These are phyloP conservation scores for Bocquillonia castaneifolia DNA, from an alignment of 441 rosid species.

Conservation along the genomic window DNA sequence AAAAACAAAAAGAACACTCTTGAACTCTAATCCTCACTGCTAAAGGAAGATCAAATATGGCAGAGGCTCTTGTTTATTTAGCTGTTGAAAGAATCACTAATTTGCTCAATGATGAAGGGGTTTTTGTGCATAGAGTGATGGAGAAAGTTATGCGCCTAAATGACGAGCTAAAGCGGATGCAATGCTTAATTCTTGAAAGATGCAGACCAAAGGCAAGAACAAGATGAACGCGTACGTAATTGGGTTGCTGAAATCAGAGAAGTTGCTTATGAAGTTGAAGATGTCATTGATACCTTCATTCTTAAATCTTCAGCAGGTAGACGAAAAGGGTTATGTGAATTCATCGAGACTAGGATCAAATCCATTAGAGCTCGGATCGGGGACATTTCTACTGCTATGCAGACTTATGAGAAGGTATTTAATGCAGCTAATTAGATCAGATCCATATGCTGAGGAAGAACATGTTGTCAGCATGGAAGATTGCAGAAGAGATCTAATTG, in stretches of 20 bases:
- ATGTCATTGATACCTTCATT: slow-evolving; percentile 4
- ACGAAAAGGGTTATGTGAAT: not conserved
- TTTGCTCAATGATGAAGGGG: slow-evolving; percentile 5
- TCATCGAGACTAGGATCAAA: not conserved
- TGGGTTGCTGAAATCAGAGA: slow-evolving; percentile 20
- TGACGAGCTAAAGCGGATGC: slow-evolving; percentile 16
- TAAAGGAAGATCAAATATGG: too few species aligned
- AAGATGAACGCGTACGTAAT: slow-evolving; percentile 13
- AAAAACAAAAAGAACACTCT: too few species aligned
- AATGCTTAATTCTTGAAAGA: slow-evolving; percentile 21
- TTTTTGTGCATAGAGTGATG: slow-evolving; percentile 4
- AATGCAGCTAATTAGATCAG: slow-evolving; percentile 8
- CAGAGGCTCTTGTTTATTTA: slow-evolving; percentile 14
- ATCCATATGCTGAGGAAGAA: slow-evolving; percentile 12
- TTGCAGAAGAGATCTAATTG: slow-evolving; percentile 4
- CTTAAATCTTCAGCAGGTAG: not conserved
- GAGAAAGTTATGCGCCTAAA: slow-evolving; percentile 12
- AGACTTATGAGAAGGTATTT: not conserved
- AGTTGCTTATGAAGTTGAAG: slow-evolving; percentile 24
- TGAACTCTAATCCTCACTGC: too few species aligned
- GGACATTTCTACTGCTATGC: not conserved
- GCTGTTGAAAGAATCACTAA: slow-evolving; percentile 2
- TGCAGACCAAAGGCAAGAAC: slow-evolving; percentile 12
- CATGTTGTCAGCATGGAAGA: slow-evolving; percentile 18
- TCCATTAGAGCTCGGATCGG: not conserved